These are phyloP conservation scores for Schwanniomyces vanrijiae DNA, from an alignment of 805 yeast genomes.

Conservation along the genomic window DNA sequence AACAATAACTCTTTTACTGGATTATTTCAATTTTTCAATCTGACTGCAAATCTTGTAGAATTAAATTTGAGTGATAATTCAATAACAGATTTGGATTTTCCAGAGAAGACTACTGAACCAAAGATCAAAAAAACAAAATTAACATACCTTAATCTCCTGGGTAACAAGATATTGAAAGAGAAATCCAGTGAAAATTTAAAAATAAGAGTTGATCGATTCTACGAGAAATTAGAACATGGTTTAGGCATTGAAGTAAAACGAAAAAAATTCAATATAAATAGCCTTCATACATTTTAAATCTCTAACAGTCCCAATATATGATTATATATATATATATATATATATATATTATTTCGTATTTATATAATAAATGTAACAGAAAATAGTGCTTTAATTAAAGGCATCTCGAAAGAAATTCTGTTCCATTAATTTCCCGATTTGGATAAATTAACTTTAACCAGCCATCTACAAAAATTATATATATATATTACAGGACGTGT, in stretches of 20 bases:
- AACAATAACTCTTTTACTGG: slow-evolving; percentile 8
- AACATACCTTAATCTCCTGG: slow-evolving; percentile 16
- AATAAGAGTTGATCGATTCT: slow-evolving; percentile 19
- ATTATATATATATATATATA: no score
- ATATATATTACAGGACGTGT: slow-evolving; percentile 2
- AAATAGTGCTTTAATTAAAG: neutral
- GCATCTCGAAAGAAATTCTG: neutral
- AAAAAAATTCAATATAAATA: slow-evolving; percentile 26
- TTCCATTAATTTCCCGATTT: slow-evolving; percentile 1
- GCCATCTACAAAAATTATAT: slow-evolving; percentile 2
- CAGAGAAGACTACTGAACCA: neutral
- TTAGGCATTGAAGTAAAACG: slow-evolving; percentile 19
- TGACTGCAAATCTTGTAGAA: slow-evolving; percentile 4
- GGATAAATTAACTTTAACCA: slow-evolving; percentile 4
- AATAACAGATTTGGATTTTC: slow-evolving; percentile 14
- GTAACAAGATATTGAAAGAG: slow-evolving; percentile 15
- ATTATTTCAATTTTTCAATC: slow-evolving; percentile 5
- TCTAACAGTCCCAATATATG: no score
- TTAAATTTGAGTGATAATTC: slow-evolving; percentile 18
- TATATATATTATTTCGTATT: no score
- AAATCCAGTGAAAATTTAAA: slow-evolving; percentile 6
- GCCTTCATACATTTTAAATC: slow-evolving; percentile 20
- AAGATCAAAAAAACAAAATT: slow-evolving; percentile 4
- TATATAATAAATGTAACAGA: no score
- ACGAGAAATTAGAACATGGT: slow-evolving; percentile 18